Conservation (phyloP, 1,284 basidiomycete genomes). For the Leccinum angustisporum region DNA sequence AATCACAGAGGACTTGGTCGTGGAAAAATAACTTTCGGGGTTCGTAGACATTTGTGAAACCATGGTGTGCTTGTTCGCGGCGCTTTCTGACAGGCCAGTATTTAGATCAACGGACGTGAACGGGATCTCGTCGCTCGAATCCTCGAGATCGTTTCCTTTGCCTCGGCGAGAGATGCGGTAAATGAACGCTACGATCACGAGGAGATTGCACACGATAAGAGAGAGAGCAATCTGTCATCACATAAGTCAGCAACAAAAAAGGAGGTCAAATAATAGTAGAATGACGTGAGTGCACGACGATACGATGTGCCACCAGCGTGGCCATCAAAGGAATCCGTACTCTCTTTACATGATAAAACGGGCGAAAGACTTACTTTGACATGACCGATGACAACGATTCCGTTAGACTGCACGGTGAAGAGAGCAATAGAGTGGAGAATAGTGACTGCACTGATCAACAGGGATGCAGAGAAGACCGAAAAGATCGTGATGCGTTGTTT, state of each 20-base stretch:
- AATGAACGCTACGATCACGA: conserved; percentile 29
- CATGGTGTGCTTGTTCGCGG: background rate
- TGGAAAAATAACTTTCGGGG: background rate
- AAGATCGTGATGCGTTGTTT: conserved; percentile 21
- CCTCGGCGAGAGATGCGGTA: conserved; percentile 17
- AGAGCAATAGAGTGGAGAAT: conserved; percentile 20
- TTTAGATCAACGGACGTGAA: conserved; percentile 20
- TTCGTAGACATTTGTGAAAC: background rate
- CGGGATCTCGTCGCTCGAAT: background rate
- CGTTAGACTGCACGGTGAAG: background rate
- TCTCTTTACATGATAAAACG: background rate
- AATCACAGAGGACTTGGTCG: background rate
- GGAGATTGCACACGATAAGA: conserved; percentile 30
- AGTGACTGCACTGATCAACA: conserved; percentile 17
- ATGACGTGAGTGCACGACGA: background rate
- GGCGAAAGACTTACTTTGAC: conserved; percentile 19
- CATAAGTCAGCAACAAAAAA: conserved; percentile 2
- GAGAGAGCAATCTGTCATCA: conserved; percentile 18
- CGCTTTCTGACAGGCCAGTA: background rate
- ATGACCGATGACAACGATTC: conserved; percentile 20
- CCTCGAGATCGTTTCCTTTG: conserved; percentile 9
- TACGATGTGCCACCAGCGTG: background rate
- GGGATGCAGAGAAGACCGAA: conserved; percentile 21
- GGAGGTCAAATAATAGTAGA: background rate
- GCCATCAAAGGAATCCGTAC: background rate